Conservation (phyloP, 164 flowering plant species). For the Echeveria elegans region DNA sequence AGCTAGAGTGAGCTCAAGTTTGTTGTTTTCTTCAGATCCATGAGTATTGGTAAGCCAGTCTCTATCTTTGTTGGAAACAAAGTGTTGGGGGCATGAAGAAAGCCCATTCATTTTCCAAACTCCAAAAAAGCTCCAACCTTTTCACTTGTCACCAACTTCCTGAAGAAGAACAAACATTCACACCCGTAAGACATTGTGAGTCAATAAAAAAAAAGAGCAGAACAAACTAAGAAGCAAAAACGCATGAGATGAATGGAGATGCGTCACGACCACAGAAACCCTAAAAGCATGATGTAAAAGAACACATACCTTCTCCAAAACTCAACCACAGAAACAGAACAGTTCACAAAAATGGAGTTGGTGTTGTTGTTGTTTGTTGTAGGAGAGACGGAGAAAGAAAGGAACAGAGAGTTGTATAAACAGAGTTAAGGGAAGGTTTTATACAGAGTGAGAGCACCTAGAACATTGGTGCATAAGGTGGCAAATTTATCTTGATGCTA, state of each 20-base stretch:
- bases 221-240: neutral
- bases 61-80: no score
- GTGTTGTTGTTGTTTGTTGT: no score
- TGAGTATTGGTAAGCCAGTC: slow-evolving; percentile 32
- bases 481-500: no score
- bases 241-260: neutral
- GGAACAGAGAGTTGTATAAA: neutral
- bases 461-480: no score
- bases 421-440: no score
- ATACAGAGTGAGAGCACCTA: no score
- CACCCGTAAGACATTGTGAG: neutral
- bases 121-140: neutral
- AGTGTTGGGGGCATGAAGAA: slow-evolving; percentile 23
- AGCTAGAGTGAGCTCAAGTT: slow-evolving; percentile 77
- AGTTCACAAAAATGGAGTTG: neutral
- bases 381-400: neutral
- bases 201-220: neutral
- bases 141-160: neutral
- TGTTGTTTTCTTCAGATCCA: slow-evolving; percentile 42
- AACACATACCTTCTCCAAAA: no score
- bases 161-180: neutral
- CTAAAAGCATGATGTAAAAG: no score
- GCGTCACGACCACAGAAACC: neutral
- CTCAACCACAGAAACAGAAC: neutral
- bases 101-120: slow-evolving; percentile 29